A percentile compares a stretch with the other conserved stretches of the same genome.
phyloP scores from a whole-genome alignment of 352 stramenopile species.

The Phytophthora cryptogea region DNA sequence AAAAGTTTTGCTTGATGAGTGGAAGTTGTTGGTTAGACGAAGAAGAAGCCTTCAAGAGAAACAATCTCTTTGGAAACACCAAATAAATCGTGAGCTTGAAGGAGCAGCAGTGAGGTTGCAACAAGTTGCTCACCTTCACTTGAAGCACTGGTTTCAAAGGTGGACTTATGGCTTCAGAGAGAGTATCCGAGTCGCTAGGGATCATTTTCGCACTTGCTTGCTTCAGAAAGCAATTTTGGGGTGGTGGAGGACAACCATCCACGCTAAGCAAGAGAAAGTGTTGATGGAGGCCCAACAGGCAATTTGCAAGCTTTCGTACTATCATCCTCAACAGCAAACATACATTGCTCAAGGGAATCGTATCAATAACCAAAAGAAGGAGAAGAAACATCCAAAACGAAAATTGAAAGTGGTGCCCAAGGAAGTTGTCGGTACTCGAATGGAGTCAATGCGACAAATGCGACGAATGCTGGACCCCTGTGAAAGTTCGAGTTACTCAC shows the following conservation, averaged over 20 bases:
- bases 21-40: conserved; percentile 18
- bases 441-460: conserved; percentile 15
- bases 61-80: conserved; percentile 27
- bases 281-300: conserved; percentile 41
- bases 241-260: conserved; percentile 54
- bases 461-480: conserved; percentile 46
- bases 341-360: conserved; percentile 12
- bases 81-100: conserved; percentile 29
- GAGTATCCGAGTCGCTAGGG: conserved; percentile 5
- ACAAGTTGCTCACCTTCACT: conserved; percentile 9
- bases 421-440: conserved; percentile 10
- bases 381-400: conserved; percentile 5
- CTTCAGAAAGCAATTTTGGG: conserved; percentile 21
- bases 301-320: conserved; percentile 42
- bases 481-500: conserved; percentile 29
- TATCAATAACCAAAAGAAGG: conserved; percentile 5
- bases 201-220: conserved; percentile 23
- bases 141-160: conserved; percentile 26
- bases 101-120: conserved; percentile 1
- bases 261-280: conserved; percentile 58
- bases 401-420: conserved; percentile 7
- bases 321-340: conserved; percentile 37
- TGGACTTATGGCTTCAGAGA: conserved; percentile 14
- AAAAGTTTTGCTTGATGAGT: conserved; percentile 9
- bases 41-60: conserved; percentile 19